Conservation (phyloP, 2,329 filamentous ascomycete genomes). For the Fusarium phyllophilum region DNA sequence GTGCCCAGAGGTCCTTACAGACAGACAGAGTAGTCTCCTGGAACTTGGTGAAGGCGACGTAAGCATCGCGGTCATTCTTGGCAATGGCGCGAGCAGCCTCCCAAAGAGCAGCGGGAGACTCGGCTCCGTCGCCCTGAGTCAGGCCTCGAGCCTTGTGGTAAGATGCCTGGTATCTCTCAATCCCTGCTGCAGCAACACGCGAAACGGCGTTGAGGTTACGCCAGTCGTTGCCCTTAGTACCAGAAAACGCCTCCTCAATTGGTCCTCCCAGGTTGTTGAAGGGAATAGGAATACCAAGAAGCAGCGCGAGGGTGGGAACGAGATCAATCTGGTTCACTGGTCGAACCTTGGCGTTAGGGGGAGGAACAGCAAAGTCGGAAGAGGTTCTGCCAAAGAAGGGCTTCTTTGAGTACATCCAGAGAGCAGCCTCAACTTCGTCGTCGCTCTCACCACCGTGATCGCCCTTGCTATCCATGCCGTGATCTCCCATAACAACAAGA, state of each 20-base stretch:
- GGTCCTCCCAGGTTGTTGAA: conserved; percentile 95
- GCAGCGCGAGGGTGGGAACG: conserved; percentile 87
- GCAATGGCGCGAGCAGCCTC: conserved; percentile 59
- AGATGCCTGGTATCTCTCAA: conserved; percentile 86
- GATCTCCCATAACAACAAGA: conserved; percentile 97
- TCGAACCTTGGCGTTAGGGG: conserved; percentile 78
- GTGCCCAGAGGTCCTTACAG: conserved; percentile 88
- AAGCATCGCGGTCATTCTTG: conserved; percentile 53
- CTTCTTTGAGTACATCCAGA: conserved; percentile 98
- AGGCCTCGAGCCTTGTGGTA: conserved; percentile 81
- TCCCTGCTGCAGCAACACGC: conserved; percentile 82
- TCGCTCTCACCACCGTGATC: conserved; percentile 99
- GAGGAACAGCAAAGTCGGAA: conserved; percentile 66
- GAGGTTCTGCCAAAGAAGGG: conserved; percentile 83
- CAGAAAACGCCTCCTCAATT: conserved; percentile 92
- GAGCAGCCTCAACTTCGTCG: conserved; percentile 90
- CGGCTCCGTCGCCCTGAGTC: conserved; percentile 63
- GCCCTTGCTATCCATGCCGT: conserved; percentile 97
- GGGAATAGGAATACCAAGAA: conserved; percentile 91
- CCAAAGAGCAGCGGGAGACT: conserved; percentile 55
- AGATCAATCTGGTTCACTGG: conserved; percentile 90
- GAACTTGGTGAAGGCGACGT: conserved; percentile 74
- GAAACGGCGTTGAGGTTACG: conserved; percentile 81
- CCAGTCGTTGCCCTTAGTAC: conserved; percentile 74
- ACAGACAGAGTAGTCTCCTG: conserved; percentile 81